Conservation (phyloP, 1,139 yeast species). For the Kodamaea fungicola region DNA sequence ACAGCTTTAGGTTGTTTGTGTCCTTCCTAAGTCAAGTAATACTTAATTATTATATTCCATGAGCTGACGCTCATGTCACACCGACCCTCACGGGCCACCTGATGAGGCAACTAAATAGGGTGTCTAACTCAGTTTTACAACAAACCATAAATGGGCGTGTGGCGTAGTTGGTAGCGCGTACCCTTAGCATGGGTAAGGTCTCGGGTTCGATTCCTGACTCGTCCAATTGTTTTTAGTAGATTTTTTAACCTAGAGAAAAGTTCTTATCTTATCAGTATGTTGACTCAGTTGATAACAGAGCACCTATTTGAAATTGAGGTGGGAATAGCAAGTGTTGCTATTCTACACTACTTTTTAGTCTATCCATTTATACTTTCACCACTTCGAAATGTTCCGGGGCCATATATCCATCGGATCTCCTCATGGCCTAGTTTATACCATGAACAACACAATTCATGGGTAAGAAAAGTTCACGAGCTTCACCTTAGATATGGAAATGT, state of each 20-base stretch:
- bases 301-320: neutral
- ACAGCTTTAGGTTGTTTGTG: too few species aligned
- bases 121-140: too few species aligned
- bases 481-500: conserved; percentile 58
- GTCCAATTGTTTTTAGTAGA: neutral
- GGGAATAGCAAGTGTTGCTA: neutral
- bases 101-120: too few species aligned
- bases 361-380: conserved; percentile 51
- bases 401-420: conserved; percentile 48
- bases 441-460: conserved; percentile 54
- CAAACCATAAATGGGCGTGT: too few species aligned
- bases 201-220: conserved; percentile 46
- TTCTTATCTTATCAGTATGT: neutral
- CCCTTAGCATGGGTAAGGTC: conserved; percentile 86
- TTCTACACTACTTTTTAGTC: conserved; percentile 28
- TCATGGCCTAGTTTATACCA: conserved; percentile 46
- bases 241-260: neutral
- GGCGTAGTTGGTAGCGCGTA: conserved; percentile 90
- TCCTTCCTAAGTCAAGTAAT: too few species aligned
- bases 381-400: conserved; percentile 58
- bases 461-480: conserved; percentile 44
- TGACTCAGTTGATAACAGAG: neutral
- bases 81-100: too few species aligned
- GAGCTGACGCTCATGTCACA: too few species aligned
- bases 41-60: too few species aligned